phyloP scores from a whole-genome alignment of 768 basidiomycete genomes.

The Boletellus emodensis region DNA sequence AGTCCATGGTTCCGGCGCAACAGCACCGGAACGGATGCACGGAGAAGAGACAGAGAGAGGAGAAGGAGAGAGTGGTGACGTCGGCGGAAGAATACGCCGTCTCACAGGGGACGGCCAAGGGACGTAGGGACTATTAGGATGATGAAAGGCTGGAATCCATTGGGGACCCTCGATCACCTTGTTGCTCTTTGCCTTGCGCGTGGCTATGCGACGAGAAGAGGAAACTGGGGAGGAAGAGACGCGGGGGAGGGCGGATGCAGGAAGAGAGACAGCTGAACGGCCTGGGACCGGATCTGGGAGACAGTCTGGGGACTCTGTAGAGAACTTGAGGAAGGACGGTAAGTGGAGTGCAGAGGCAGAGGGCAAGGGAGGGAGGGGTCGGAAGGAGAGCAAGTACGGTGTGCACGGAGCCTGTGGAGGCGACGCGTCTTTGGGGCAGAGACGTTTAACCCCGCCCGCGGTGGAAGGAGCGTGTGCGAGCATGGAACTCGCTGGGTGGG shows the following conservation, averaged over 20 bases:
- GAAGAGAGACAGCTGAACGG: slow-evolving; percentile 9
- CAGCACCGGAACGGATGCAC: slow-evolving; percentile 36
- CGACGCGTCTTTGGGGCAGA: slow-evolving; percentile 10
- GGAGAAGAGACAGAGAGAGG: slow-evolving; percentile 34
- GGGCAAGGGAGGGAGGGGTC: slow-evolving; percentile 33
- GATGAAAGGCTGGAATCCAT: slow-evolving; percentile 38
- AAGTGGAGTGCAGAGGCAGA: slow-evolving; percentile 38
- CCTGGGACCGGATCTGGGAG: slow-evolving; percentile 5
- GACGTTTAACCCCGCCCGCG: slow-evolving; percentile 4
- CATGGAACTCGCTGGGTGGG: slow-evolving; percentile 16
- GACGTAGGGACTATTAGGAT: slow-evolving; percentile 55
- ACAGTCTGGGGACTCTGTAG: slow-evolving; percentile 18
- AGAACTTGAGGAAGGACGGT: slow-evolving; percentile 35
- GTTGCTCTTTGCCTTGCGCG: slow-evolving; percentile 15
- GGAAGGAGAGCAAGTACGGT: slow-evolving; percentile 18
- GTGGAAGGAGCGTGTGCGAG: slow-evolving; percentile 7
- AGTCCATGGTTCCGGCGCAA: slow-evolving; percentile 40
- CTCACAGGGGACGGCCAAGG: slow-evolving; percentile 45
- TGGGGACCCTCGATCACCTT: slow-evolving; percentile 28
- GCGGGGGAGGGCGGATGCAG: slow-evolving; percentile 16
- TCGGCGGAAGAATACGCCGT: slow-evolving; percentile 40
- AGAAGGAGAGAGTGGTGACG: slow-evolving; percentile 31
- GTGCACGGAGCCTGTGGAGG: slow-evolving; percentile 4
- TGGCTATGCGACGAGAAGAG: slow-evolving; percentile 9
- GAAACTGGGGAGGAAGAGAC: slow-evolving; percentile 14